Conservation (phyloP, 2,329 filamentous ascomycete species). For the Fusarium tanahbumbuense region DNA sequence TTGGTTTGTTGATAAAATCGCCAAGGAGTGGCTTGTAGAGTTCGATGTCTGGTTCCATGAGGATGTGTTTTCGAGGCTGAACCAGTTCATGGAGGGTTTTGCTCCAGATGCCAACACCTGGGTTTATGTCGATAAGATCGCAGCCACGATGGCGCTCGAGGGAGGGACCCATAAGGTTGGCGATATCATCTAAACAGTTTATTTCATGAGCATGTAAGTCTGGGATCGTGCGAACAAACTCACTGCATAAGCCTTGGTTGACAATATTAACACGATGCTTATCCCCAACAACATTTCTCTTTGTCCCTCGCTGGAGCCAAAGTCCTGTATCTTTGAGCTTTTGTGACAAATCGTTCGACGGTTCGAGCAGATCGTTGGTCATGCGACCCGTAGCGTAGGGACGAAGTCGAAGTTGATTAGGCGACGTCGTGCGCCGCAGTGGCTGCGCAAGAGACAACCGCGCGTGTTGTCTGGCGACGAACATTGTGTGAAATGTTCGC, state of each 20-base stretch:
- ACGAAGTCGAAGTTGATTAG: constrained; percentile 4
- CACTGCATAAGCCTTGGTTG: constrained; percentile 63
- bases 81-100: constrained; percentile 78
- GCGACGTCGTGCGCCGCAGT: background rate
- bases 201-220: background rate
- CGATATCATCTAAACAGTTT: constrained; percentile 69
- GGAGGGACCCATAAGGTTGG: constrained; percentile 75
- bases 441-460: constrained; percentile 25
- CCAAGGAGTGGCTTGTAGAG: constrained; percentile 71
- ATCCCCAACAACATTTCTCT: constrained; percentile 35
- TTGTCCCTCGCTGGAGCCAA: constrained; percentile 37
- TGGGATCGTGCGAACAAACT: fast-evolving
- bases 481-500: constrained; percentile 30
- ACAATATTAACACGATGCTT: constrained; percentile 64
- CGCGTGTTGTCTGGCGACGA: constrained; percentile 31
- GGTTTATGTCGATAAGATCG: constrained; percentile 89
- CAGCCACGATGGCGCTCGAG: constrained; percentile 79
- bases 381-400: background rate
- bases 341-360: constrained; percentile 27
- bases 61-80: constrained; percentile 82
- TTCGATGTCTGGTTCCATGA: constrained; percentile 77
- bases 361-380: constrained; percentile 1
- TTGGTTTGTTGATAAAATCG: constrained; percentile 63
- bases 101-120: constrained; percentile 83
- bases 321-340: constrained; percentile 44